phyloP scores from a whole-genome alignment of 176 grass and related monocot genomes.

The sorghum (Sorghum bicolor) region Sorghum_bicolor_NCBIv3 NC_012876.2:5288001-5288500 shows the following conservation, averaged over 20 bases:
- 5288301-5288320: not conserved
- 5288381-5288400: conserved; percentile 72
- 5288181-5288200: conserved; percentile 71
- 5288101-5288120: conserved; percentile 7
- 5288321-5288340: conserved; percentile 19
- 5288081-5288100: not conserved
- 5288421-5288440: conserved; percentile 81
- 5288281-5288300: conserved; percentile 84
- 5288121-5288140: conserved; percentile 8
- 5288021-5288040: not conserved
- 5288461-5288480: conserved; percentile 84
- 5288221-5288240: conserved; percentile 79
- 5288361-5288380: conserved; percentile 75
- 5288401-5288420: conserved; percentile 95
- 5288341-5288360: conserved; percentile 32
- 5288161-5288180: conserved; percentile 23
- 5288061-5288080: not conserved
- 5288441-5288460: conserved; percentile 82
- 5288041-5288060: not conserved
- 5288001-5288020: not conserved
- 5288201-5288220: conserved; percentile 75
- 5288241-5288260: conserved; percentile 77
- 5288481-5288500: conserved; percentile 63
- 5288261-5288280: conserved; percentile 84
- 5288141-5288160: not conserved